Evolutionary conservation across 306 rosid species (phyloP).

Genomic region (Casuarina cunninghamiana): DNA sequence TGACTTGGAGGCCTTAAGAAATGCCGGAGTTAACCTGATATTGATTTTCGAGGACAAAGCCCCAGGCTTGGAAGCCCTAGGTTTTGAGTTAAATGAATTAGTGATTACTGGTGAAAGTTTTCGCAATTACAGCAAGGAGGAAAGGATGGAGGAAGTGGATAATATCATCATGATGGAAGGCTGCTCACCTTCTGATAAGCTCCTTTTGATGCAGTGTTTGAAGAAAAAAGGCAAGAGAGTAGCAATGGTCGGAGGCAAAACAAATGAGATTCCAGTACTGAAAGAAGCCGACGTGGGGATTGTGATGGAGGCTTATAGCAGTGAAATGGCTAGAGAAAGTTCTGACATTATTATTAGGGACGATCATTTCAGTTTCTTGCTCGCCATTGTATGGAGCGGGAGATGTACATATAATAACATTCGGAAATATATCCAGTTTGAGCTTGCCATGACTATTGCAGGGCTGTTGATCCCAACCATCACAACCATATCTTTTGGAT

Average conservation of each 20-base stretch:
- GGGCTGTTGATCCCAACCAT: slow-evolving; percentile 8
- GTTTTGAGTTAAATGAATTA: not conserved
- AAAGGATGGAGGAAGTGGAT: slow-evolving; percentile 23
- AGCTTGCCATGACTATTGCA: slow-evolving; percentile 20
- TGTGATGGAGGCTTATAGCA: slow-evolving; percentile 1
- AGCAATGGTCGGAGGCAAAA: slow-evolving; percentile 19
- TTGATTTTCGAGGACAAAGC: slow-evolving; percentile 7
- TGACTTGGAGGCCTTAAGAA: not conserved
- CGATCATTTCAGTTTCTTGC: not conserved
- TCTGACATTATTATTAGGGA: slow-evolving; percentile 5
- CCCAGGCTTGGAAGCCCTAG: not conserved
- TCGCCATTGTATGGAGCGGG: not conserved
- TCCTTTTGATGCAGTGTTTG: slow-evolving; percentile 13
- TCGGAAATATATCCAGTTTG: slow-evolving; percentile 29
- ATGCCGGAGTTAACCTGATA: slow-evolving; percentile 9
- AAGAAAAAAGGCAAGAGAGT: slow-evolving; percentile 7
- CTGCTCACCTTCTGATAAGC: slow-evolving; percentile 4
- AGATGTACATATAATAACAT: slow-evolving; percentile 22
- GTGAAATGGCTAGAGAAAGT: slow-evolving; percentile 8
- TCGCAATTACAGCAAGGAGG: not conserved
- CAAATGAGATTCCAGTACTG: slow-evolving; percentile 16
- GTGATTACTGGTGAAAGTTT: slow-evolving; percentile 15
- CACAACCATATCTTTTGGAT: not conserved
- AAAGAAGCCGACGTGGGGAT: slow-evolving; percentile 33
- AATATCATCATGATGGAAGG: slow-evolving; percentile 19